A percentile compares a stretch with the other conserved stretches of the same genome.
Conservation (phyloP, 169 alveolate species). For the Eimeria maxima region DNA sequence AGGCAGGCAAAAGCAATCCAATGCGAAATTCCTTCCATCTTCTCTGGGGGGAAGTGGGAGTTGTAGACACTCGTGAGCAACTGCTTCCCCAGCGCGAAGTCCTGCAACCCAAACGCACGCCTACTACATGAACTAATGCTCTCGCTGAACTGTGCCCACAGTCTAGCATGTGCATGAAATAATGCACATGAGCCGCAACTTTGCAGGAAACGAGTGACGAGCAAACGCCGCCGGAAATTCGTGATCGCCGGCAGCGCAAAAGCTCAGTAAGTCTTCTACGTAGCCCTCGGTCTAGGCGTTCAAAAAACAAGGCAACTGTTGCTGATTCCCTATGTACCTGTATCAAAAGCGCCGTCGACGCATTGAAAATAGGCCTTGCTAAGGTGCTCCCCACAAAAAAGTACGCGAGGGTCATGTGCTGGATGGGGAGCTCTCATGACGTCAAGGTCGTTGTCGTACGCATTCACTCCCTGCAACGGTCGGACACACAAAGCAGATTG, state of each 20-base stretch:
- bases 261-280: not conserved
- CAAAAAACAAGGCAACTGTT: not conserved
- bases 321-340: conserved; percentile 51
- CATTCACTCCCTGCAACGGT: conserved; percentile 73
- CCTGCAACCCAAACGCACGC: conserved; percentile 53
- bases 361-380: conserved; percentile 84
- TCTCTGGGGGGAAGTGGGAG: conserved; percentile 84
- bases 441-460: conserved; percentile 83
- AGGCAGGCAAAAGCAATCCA: conserved; percentile 74
- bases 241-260: not conserved
- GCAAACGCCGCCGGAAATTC: not conserved
- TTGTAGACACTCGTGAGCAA: conserved; percentile 82
- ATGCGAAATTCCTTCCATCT: conserved; percentile 68
- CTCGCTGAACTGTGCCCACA: not conserved
- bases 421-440: conserved; percentile 83
- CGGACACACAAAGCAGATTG: not conserved
- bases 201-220: not conserved
- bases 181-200: not conserved
- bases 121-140: not conserved
- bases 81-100: conserved; percentile 81
- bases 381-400: conserved; percentile 82
- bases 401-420: conserved; percentile 77
- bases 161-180: not conserved
- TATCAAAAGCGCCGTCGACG: conserved; percentile 83
- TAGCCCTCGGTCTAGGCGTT: not conserved